Percentiles rank a stretch among this genome's conserved stretches.
phyloP scores from a whole-genome alignment of 2,329 filamentous ascomycete genomes.

The Cryoendolithus antarcticus region DNA sequence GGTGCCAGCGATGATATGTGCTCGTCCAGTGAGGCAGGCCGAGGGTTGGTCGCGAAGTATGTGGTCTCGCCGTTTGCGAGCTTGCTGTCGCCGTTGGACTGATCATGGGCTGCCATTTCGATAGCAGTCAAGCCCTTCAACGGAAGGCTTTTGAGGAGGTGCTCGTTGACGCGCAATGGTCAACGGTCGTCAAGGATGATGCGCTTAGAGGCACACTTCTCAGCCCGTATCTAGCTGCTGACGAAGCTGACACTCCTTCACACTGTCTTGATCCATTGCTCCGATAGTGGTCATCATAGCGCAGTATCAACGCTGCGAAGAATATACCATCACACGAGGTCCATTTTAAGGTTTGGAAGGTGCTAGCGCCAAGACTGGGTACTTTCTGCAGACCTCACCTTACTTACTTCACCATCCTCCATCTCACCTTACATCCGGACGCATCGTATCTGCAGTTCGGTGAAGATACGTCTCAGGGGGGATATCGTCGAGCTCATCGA shows the following conservation, averaged over 20 bases:
- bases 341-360: background rate
- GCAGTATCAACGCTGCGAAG: slow-evolving; percentile 6
- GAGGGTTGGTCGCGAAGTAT: slow-evolving; percentile 78
- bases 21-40: slow-evolving; percentile 61
- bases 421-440: no score
- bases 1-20: slow-evolving; percentile 58
- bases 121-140: background rate
- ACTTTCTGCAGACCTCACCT: background rate
- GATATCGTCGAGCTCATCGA: no score
- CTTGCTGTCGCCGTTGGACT: slow-evolving; percentile 1
- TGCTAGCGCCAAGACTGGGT: background rate
- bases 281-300: slow-evolving; percentile 1
- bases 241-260: background rate
- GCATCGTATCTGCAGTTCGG: no score
- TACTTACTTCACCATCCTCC: no score
- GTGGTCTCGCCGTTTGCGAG: slow-evolving; percentile 42
- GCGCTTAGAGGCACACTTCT: no score
- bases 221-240: slow-evolving; percentile 1
- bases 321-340: slow-evolving; percentile 7
- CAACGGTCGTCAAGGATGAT: background rate
- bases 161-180: background rate
- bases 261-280: slow-evolving; percentile 5
- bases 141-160: background rate
- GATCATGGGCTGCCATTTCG: slow-evolving; percentile 1
- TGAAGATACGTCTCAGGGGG: no score